Conservation (phyloP, 768 basidiomycete genomes). For the Cytidiella melzeri region DNA sequence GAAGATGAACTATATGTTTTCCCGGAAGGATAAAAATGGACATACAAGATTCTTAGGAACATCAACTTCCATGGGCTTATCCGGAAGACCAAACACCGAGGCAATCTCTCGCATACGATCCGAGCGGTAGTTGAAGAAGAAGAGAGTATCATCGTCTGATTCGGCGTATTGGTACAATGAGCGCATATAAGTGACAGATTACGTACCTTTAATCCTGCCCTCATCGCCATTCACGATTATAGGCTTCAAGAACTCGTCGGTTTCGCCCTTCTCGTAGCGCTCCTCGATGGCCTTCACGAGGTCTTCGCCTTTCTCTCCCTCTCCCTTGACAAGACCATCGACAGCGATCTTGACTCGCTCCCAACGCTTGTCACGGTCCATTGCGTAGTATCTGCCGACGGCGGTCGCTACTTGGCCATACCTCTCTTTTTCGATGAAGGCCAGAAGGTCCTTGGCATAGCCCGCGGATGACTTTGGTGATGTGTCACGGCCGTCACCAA, state of each 20-base stretch:
- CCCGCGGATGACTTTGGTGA: conserved; percentile 77
- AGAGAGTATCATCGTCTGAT: conserved; percentile 81
- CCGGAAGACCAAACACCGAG: conserved; percentile 72
- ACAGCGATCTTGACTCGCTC: conserved; percentile 88
- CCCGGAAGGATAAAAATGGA: not conserved
- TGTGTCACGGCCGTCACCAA: conserved; percentile 93
- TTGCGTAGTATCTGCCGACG: conserved; percentile 90
- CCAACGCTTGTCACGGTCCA: conserved; percentile 98
- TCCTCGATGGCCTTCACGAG: conserved; percentile 61
- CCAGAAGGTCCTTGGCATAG: conserved; percentile 71
- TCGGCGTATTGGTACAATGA: too few species aligned
- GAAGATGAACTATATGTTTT: not conserved
- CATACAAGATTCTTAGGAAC: conserved; percentile 77
- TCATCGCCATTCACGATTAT: conserved; percentile 80
- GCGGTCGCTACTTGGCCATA: conserved; percentile 81
- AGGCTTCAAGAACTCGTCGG: conserved; percentile 95
- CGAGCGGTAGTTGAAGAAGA: conserved; percentile 97
- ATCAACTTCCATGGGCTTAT: conserved; percentile 79
- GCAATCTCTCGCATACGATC: conserved; percentile 92
- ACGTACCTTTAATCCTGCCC: conserved; percentile 73
- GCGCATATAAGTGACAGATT: not conserved
- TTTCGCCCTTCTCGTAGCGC: conserved; percentile 79
- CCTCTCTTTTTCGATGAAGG: conserved; percentile 71
- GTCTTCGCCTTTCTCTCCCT: conserved; percentile 52
- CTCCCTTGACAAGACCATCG: conserved; percentile 75